phyloP scores from a whole-genome alignment of 129 eudicot genomes.

The Deinandra increscens region DNA sequence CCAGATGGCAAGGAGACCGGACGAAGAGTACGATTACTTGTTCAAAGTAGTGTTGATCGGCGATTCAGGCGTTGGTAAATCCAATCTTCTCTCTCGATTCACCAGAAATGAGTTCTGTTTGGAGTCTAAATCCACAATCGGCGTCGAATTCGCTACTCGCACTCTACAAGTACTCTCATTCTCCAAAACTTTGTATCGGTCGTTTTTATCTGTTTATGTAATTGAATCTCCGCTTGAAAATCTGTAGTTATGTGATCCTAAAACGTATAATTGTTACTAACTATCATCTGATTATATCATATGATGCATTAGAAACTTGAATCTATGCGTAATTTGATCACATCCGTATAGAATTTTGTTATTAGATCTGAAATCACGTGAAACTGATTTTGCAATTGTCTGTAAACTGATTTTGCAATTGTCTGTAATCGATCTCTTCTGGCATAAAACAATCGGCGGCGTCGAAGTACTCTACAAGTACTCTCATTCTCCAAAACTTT shows the following conservation, averaged over 20 bases:
- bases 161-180: constrained; percentile 67
- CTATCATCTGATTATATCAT: not conserved
- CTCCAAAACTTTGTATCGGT: not conserved
- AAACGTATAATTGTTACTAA: not conserved
- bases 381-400: not conserved
- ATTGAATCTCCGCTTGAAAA: constrained; percentile 10
- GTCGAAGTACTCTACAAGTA: constrained; percentile 93
- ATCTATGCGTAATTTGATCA: not conserved
- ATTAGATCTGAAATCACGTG: constrained; percentile 18
- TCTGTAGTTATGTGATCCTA: constrained; percentile 1
- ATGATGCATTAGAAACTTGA: constrained; percentile 1
- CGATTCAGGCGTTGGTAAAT: constrained; percentile 87
- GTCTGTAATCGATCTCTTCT: not conserved
- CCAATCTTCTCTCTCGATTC: constrained; percentile 80
- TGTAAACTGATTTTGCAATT: too few species aligned
- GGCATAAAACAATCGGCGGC: constrained; percentile 36
- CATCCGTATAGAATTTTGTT: not conserved
- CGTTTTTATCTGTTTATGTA: not conserved
- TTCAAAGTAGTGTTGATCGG: constrained; percentile 89
- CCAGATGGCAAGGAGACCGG: constrained; percentile 78
- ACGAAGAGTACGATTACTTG: constrained; percentile 88
- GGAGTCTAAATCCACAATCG: constrained; percentile 95
- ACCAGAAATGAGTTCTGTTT: constrained; percentile 85
- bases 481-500: not conserved
- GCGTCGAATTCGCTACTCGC: constrained; percentile 94